phyloP scores from a whole-genome alignment of 805 yeast species.

The Sugiyamaella chiloensis region DNA sequence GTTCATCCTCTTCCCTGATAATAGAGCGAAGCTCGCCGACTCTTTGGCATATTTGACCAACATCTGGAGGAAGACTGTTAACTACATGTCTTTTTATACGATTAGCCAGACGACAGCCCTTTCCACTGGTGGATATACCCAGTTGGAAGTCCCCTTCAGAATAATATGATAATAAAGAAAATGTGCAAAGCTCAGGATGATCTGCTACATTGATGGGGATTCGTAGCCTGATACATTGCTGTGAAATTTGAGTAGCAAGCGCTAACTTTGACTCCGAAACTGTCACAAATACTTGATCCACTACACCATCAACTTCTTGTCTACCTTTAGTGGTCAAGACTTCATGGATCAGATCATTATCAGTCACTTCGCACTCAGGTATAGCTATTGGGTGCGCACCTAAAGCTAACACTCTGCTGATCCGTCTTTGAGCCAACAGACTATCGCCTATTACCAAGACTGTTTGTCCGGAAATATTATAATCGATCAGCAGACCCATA shows the following conservation, averaged over 20 bases:
- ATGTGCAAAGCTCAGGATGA: conserved; percentile 66
- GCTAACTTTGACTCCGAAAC: conserved; percentile 31
- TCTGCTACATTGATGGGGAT: conserved; percentile 84
- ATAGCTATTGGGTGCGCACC: conserved; percentile 7
- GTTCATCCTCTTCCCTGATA: conserved; percentile 44
- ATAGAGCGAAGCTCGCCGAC: conserved; percentile 62
- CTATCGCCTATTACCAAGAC: conserved; percentile 58
- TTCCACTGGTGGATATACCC: conserved; percentile 82
- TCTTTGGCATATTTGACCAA: conserved; percentile 64
- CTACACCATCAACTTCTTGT: conserved; percentile 54
- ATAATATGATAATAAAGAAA: conserved; percentile 70
- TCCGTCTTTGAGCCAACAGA: conserved; percentile 46
- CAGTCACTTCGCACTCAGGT: background rate
- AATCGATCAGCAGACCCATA: conserved; percentile 21
- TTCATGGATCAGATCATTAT: background rate
- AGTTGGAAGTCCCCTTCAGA: conserved; percentile 71
- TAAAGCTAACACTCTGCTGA: conserved; percentile 37
- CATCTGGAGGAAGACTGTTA: conserved; percentile 58
- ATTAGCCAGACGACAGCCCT: conserved; percentile 83
- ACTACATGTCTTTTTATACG: conserved; percentile 72
- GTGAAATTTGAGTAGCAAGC: conserved; percentile 31
- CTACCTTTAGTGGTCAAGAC: conserved; percentile 56
- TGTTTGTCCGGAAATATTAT: conserved; percentile 39
- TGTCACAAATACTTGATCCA: conserved; percentile 74
- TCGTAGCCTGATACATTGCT: conserved; percentile 55